Percentiles rank a stretch among this genome's conserved stretches.
Evolutionary conservation across 495 filamentous ascomycete genomes (phyloP).

Genomic region (Neurospora hispaniola): DNA sequence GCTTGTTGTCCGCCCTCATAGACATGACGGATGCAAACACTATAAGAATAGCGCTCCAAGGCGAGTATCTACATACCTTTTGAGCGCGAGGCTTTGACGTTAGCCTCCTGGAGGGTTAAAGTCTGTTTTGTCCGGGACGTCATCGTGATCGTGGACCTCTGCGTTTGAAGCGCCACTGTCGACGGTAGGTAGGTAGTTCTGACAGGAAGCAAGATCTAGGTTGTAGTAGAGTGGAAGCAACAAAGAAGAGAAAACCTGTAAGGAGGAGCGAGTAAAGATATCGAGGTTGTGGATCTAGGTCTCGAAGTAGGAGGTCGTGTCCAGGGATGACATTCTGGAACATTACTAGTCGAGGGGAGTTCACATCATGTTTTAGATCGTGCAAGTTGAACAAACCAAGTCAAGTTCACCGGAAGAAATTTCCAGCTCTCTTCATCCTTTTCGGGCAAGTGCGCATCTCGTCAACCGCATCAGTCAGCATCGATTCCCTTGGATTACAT

Average conservation of each 20-base stretch:
- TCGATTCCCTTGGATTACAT: not conserved
- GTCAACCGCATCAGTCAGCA: not conserved
- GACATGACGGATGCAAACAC: not conserved
- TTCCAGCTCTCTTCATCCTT: not conserved
- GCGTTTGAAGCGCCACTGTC: not conserved
- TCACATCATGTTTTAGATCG: not conserved
- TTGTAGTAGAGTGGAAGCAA: not conserved
- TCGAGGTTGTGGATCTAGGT: not conserved
- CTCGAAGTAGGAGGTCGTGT: not conserved
- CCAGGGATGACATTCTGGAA: not conserved
- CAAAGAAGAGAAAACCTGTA: not conserved
- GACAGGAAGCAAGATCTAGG: not conserved
- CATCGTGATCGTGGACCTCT: not conserved
- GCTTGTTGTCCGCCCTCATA: not conserved
- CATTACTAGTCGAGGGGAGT: not conserved
- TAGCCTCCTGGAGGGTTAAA: not conserved
- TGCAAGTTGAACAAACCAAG: not conserved
- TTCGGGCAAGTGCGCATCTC: not conserved
- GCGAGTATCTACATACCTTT: not conserved
- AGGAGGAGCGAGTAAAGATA: not conserved
- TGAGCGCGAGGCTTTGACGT: not conserved
- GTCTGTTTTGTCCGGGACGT: not conserved
- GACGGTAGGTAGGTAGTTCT: not conserved
- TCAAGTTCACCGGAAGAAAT: not conserved
- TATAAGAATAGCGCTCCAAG: not conserved